Conservation (phyloP, 345 rosid species). For the Geranium rotundifolium region DNA sequence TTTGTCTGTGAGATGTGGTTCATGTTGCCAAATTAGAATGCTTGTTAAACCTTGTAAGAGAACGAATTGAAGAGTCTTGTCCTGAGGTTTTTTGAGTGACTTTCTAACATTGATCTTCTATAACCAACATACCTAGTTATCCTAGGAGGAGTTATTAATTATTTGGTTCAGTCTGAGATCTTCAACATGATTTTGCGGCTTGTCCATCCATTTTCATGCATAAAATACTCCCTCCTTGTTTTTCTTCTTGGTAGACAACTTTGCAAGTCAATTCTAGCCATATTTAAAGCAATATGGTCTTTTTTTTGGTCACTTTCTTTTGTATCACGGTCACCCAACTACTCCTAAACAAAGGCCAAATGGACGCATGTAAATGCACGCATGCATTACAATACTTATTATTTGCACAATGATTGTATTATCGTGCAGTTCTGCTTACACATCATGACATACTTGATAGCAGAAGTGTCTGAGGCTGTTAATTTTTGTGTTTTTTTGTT, state of each 20-base stretch:
- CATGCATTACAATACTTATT: too few species aligned
- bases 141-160: neutral
- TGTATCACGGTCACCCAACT: neutral
- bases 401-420: neutral
- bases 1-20: neutral
- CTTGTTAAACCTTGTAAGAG: neutral
- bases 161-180: neutral
- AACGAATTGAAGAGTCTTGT: too few species aligned
- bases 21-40: neutral
- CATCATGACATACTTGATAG: neutral
- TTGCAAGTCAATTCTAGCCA: neutral
- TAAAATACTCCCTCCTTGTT: too few species aligned
- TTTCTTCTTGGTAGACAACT: too few species aligned
- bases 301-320: neutral
- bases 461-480: neutral
- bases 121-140: neutral
- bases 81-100: neutral
- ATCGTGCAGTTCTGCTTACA: neutral
- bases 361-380: neutral
- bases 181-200: neutral
- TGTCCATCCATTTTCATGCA: neutral
- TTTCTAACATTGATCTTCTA: too few species aligned
- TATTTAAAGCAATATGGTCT: neutral
- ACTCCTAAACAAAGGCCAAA: neutral
- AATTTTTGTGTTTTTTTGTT: slow-evolving; percentile 7